Evolutionary conservation across 768 basidiomycete species (phyloP), one percentile per base, ranked within the genome.

Genomic region (Dioszegia hungarica): DNA sequence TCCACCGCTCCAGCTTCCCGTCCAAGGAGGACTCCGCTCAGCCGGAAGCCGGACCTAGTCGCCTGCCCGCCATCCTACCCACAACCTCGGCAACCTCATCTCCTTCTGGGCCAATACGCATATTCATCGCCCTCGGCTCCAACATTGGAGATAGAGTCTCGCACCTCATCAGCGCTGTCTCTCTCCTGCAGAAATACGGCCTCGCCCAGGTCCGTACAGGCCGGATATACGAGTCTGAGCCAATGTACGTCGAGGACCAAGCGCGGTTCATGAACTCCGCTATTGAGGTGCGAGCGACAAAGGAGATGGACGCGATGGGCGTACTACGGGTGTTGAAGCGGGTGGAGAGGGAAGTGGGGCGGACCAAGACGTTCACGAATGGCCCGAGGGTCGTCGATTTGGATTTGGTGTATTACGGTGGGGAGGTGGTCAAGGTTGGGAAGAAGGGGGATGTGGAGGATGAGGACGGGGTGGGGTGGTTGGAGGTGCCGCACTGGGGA

Each of bases 171-270:
- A 77, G 79, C 33, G 90, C 93, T 0, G 78, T 97, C 6, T 81
- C 84, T 17, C 73, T 86, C 19, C 80, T 97, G 4, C 87, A 90
- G 67, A 67, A 75, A 10, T 57, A 53, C 11, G 68, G 66, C 17
- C 22, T 51, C 48, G 12, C 59, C 74, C 12, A 82, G 82, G 0
- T 63, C 63, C 25, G 73, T 81, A 1, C 68, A 67, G 91, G 90
- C 70, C 89, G 91, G 76, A 72, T 97, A 78, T 98, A 97, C 72
- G 88, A 97, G 76, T 92, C 88, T 19, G 81, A 86, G 11, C 90
- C 95, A 0, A 98, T 99, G 95, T 98, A 99, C 72, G 87, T 94
- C 39, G 83, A 83, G 11, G 86, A 95, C 56, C 95, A 99, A 73
- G 87, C 86, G 12, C 78, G 80, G 33, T 98, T 97, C 77, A 82